Base-by-base conservation (phyloP, 805 yeast genomes). In the Saccharomyces eubayanus region DNA sequence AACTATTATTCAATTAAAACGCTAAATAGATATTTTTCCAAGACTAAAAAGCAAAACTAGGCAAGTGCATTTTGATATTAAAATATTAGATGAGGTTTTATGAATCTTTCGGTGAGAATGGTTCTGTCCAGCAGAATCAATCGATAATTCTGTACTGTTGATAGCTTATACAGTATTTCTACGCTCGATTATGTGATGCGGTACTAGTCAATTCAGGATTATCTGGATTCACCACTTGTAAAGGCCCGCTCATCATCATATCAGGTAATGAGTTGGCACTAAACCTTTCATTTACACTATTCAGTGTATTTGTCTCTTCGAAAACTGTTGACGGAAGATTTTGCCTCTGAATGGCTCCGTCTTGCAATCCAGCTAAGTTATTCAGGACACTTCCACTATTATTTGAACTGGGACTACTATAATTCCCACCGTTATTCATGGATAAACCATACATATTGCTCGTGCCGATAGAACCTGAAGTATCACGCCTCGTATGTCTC, bases 251-350 rank as follows among this genome's bases (percentile, higher is more conserved):
- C 21, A 56, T 58, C 55, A 60, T 59, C 12, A 59, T 57, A 60
- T 79, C 83, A 1, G 82, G 84, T 52, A 80, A 64, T 10, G 83
- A 78, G 16, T 83, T 81, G 56, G 79, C 74, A 62, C 83, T 78
- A 55, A 80, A 71, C 55, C 81, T 72, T 56, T 80, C 72, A 49
- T 79, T 73, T 21, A 80, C 81, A 30, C 58, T 55, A 47, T 59
- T 62, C 54, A 63, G 31, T 28, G 52, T n/a, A 11, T 48, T 63
- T n/a, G 28, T 43, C 43, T 57, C 62, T 51, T 58, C 55, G 21
- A 55, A 52, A 1, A 59, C 62, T 6, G 58, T 54, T 1, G 60
- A 47, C 10, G 55, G 55, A 21, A 28, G 36, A 24, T 51, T 16
- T 16, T 36, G 43, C 20, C 10, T 36, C 43, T 36, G 43, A 16